A percentile compares a stretch with the other conserved stretches of the same genome.
phyloP scores from a whole-genome alignment of 2,329 filamentous ascomycete species.

The Claviceps monticola region DNA sequence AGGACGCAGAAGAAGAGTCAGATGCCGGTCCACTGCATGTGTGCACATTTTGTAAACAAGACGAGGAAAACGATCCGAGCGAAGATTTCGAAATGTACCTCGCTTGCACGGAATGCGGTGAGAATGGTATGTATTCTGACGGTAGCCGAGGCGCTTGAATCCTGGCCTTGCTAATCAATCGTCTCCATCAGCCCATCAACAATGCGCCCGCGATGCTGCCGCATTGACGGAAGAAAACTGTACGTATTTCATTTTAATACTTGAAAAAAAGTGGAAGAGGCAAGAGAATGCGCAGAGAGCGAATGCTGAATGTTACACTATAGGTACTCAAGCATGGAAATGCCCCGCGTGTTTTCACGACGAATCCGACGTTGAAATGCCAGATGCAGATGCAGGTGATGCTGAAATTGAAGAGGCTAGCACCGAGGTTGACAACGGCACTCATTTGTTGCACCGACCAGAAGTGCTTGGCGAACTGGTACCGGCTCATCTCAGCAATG shows the following conservation, averaged over 20 bases:
- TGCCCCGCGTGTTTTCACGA: conserved; percentile 34
- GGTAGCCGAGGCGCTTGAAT: conserved; percentile 9
- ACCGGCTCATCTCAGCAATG: conserved; percentile 26
- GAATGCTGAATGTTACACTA: conserved; percentile 11
- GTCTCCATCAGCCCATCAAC: conserved; percentile 60
- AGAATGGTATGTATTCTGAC: conserved; percentile 55
- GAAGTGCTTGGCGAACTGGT: conserved; percentile 26
- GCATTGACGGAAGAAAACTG: conserved; percentile 21
- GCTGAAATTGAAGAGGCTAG: conserved; percentile 13
- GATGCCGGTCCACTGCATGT: conserved; percentile 19
- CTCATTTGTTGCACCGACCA: conserved; percentile 15
- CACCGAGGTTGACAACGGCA: conserved; percentile 12
- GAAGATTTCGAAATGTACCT: conserved; percentile 72
- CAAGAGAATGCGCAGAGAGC: background rate
- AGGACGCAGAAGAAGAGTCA: conserved; percentile 8
- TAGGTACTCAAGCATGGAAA: conserved; percentile 33
- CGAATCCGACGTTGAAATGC: conserved; percentile 10
- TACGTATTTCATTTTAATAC: conserved; percentile 8
- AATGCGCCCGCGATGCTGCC: conserved; percentile 64
- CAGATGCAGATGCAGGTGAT: conserved; percentile 16
- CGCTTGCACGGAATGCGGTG: conserved; percentile 62
- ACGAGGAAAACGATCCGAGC: conserved; percentile 69
- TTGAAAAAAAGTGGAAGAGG: background rate
- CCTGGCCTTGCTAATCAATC: conserved; percentile 20
- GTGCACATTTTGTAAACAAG: conserved; percentile 65